A percentile compares a stretch with the other conserved stretches of the same genome.
These are phyloP conservation scores for Talaromyces pinophilus DNA, from an alignment of 2,329 filamentous ascomycete species.

Conservation along the genomic window DNA sequence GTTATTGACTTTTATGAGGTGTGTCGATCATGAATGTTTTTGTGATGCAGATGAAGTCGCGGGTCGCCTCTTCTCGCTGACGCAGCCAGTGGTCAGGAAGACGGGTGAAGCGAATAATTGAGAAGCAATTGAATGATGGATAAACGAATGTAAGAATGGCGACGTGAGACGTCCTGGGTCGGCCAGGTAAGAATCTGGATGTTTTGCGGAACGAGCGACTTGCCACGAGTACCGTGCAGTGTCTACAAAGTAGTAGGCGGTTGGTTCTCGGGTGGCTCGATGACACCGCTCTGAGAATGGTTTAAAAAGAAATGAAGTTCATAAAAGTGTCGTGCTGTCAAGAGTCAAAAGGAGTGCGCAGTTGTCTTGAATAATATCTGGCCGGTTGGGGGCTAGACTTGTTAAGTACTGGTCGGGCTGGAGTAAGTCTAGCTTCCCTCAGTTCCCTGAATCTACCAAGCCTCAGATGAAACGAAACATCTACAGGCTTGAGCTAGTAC, in stretches of 20 bases:
- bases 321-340: not conserved
- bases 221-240: not conserved
- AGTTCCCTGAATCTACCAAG: not conserved
- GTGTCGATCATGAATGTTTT: constrained; percentile 11
- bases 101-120: not conserved
- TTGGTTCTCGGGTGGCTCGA: not conserved
- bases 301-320: not conserved
- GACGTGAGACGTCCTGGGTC: not conserved
- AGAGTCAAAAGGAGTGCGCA: not conserved
- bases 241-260: not conserved
- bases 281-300: not conserved
- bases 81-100: constrained; percentile 4
- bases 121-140: not conserved
- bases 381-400: not conserved
- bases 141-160: constrained; percentile 11
- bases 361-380: not conserved
- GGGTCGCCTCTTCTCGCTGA: not conserved
- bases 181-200: constrained; percentile 2
- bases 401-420: not conserved
- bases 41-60: not conserved
- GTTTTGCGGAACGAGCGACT: constrained; percentile 14
- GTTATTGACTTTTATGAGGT: not conserved
- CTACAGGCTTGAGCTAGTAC: not conserved
- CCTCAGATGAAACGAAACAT: constrained; percentile 3
- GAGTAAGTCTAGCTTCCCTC: not conserved